phyloP scores from a whole-genome alignment of 306 rosid genomes.

The Cyamopsis tetragonoloba region DNA sequence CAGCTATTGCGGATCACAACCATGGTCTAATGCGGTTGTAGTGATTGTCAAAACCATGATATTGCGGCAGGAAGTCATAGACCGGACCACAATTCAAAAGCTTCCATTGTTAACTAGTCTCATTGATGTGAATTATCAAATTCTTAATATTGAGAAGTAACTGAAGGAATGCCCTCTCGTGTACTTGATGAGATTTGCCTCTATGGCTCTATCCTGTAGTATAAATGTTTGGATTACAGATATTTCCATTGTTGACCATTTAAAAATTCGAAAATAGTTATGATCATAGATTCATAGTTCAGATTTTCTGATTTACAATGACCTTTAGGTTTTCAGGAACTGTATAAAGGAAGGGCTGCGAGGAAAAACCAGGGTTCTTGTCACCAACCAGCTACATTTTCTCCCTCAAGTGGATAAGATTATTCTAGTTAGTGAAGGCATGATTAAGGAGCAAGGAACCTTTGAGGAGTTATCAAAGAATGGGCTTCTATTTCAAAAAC shows the following conservation, averaged over 20 bases:
- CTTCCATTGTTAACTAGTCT: background rate
- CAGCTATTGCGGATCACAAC: too few relatives aligned
- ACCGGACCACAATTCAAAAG: too few relatives aligned
- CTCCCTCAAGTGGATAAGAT: constrained; percentile 85
- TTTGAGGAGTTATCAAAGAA: constrained; percentile 72
- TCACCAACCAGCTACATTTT: constrained; percentile 92
- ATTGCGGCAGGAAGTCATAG: too few relatives aligned
- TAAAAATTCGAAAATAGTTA: background rate
- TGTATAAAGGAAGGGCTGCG: constrained; percentile 79
- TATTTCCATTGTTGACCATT: background rate
- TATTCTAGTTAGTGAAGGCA: constrained; percentile 63
- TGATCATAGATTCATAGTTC: constrained; percentile 13
- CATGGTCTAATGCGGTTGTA: too few relatives aligned
- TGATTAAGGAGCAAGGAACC: constrained; percentile 72
- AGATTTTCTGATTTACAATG: constrained; percentile 8
- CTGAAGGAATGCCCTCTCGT: background rate
- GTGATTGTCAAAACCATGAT: too few relatives aligned
- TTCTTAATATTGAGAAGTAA: background rate
- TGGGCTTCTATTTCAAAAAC: constrained; percentile 71
- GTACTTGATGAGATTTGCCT: background rate
- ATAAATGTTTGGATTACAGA: background rate
- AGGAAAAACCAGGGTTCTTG: constrained; percentile 83
- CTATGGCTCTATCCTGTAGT: background rate
- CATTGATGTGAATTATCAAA: background rate
- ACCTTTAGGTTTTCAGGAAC: constrained; percentile 63